Base-by-base conservation (phyloP, 2,329 filamentous ascomycete genomes). In the Fusarium sp. region DNA sequence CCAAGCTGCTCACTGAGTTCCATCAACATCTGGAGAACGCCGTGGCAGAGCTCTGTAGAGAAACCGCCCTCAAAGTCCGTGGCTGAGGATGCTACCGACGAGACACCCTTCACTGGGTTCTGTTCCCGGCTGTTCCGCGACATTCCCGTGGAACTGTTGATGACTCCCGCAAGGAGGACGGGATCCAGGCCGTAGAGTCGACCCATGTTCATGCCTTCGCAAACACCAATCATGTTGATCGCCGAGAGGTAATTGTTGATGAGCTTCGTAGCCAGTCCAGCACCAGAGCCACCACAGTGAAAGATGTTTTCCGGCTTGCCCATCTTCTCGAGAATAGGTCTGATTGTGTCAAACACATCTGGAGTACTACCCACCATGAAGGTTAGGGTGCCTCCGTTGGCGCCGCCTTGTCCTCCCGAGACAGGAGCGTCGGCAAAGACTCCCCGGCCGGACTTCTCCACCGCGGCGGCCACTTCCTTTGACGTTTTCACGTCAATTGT, bases 171-270 rank as follows among this genome's bases (percentile, higher is more conserved):
- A 5, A 73, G 27, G 1, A 42, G 59, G 10, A 10, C 20, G 0
- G 62, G 65, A 24, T 76, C 65, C 1, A 76, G 63, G 1, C 73
- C 73, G 16, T 66, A 68, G 1, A 63, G 16, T 1, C 58, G 57
- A 5, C 70, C 73, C 62, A 75, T 67, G 31, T 73, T 71, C 65
- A 72, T 67, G 0, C 61, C 73, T 22, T 75, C 73, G n/a, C 64
- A 75, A 4, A 68, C 64, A 5, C 62, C 68, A 57, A 75, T 64
- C 65, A 71, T 73, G 61, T 67, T 73, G 24, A 69, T 22, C n/a
- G 70, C 62, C 0, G 67, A 69, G 5, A 73, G 34, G 18, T 73
- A 75, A 60, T 73, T 73, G 56, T 75, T 75, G 18, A 75, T 75
- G 9, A 67, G 57, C 27, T 73, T 75, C 0, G 68, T 71, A 8